Conservation (phyloP, 495 filamentous ascomycete genomes). For the Parachaetomium inaequale region DNA sequence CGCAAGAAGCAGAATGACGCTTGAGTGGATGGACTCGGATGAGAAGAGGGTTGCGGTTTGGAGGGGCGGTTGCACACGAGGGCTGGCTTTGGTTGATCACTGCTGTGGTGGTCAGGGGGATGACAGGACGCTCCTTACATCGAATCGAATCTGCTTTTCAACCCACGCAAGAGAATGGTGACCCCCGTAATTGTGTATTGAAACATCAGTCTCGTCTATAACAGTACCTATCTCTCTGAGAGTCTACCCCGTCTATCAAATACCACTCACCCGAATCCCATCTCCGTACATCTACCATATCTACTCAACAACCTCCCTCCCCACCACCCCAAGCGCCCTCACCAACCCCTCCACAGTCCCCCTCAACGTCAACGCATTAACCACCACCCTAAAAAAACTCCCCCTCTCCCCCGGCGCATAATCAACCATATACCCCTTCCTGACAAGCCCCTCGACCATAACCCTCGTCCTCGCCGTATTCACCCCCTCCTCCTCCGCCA, state of each 20-base stretch:
- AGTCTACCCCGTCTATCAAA: too few relatives aligned
- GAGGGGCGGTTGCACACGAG: neutral
- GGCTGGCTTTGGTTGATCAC: neutral
- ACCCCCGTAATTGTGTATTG: too few relatives aligned
- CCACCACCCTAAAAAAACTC: conserved; percentile 84
- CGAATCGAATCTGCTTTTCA: neutral
- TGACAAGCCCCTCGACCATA: conserved; percentile 62
- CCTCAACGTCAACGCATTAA: conserved; percentile 68
- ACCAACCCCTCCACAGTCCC: conserved; percentile 76
- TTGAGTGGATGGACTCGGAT: too few relatives aligned
- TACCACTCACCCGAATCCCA: neutral
- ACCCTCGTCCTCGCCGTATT: conserved; percentile 68
- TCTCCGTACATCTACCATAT: neutral
- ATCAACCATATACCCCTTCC: conserved; percentile 87
- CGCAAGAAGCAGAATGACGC: conserved; percentile 58
- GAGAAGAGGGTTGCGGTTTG: neutral
- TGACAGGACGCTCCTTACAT: neutral
- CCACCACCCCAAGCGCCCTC: conserved; percentile 64
- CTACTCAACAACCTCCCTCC: conserved; percentile 41
- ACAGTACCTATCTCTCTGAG: too few relatives aligned
- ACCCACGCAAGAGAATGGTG: too few relatives aligned
- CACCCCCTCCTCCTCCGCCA: conserved; percentile 51
- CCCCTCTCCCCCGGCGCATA: conserved; percentile 79
- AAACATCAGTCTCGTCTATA: too few relatives aligned
- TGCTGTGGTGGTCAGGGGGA: neutral